Base-by-base conservation (phyloP, 768 basidiomycete genomes). In the Trichaptum fuscoviolaceum region DNA sequence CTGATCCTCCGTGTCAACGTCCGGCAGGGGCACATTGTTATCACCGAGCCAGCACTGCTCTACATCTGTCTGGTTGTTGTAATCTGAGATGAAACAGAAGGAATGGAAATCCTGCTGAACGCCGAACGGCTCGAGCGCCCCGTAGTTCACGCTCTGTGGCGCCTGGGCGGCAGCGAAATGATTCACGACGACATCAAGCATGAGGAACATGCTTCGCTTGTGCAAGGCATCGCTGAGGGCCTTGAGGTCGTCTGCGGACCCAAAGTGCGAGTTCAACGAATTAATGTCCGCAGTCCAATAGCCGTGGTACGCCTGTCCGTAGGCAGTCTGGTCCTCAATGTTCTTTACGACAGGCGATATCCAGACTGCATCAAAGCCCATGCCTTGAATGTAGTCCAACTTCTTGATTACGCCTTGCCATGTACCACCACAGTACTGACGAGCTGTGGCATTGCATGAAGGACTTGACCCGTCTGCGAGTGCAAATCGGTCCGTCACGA, bases 21-120 rank as follows among this genome's bases (percentile, higher is more conserved):
- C 87, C 3, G 81, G 80, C 57, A 86, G 78, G n/a, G 87, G 82
- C 69, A 87, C 77, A 30, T 70, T 75, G 35, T 73, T 71, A 69
- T 86, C 84, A 18, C 87, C 87, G 5, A 88, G 78, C 85, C 86
- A 88, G 75, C 87, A 86, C 64, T 83, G 77, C 72, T 88, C 82
- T 36, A 83, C 80, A 52, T 79, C 75, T 0, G 79, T 84, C 75
- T 83, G 80, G 68, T 83, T 82, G 65, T 68, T 73, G 64, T 81
- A 81, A 70, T 83, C 77, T 0, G 71, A 74, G 65, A 83, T 75
- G 70, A 78, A 81, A 69, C 80, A 82, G 52, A 75, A 71, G 10
- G 72, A 34, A 68, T 83, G 82, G 69, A 82, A 80, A 64, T 76
- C 71, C 9, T 77, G 72, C 69, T 75, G 69, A 9, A 75, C 66